phyloP scores from a whole-genome alignment of 2,329 filamentous ascomycete species.

The Botrytis cinerea region DNA sequence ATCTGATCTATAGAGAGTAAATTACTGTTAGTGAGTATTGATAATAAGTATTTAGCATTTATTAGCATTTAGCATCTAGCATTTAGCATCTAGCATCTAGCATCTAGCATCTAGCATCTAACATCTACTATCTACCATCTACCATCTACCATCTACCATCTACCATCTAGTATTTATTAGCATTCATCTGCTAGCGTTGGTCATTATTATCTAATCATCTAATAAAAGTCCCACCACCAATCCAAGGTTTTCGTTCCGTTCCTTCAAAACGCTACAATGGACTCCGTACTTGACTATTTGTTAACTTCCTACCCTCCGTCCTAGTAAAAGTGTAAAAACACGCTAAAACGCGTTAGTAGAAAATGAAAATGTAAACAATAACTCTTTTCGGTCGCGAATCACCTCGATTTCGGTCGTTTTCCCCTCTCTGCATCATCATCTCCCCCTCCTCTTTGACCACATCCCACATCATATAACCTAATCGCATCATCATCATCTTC shows the following conservation, averaged over 20 bases:
- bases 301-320: not conserved
- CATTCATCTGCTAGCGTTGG: no score
- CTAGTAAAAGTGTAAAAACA: not conserved
- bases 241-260: not conserved
- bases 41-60: no score
- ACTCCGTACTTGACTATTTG: not conserved
- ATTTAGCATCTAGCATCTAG: not conserved
- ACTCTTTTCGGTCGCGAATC: not conserved
- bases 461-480: not conserved
- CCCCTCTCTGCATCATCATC: not conserved
- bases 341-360: not conserved
- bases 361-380: constrained; percentile 23
- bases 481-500: not conserved
- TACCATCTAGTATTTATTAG: not conserved
- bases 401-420: not conserved
- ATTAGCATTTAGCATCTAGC: no score
- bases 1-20: no score
- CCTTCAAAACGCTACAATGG: not conserved
- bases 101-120: no score
- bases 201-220: not conserved
- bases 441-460: not conserved
- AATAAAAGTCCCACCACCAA: not conserved
- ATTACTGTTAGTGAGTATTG: not conserved
- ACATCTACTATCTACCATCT: no score
- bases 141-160: no score